Base-by-base conservation (phyloP, 2,329 filamentous ascomycete genomes). In the Monosporascus sp. region DNA sequence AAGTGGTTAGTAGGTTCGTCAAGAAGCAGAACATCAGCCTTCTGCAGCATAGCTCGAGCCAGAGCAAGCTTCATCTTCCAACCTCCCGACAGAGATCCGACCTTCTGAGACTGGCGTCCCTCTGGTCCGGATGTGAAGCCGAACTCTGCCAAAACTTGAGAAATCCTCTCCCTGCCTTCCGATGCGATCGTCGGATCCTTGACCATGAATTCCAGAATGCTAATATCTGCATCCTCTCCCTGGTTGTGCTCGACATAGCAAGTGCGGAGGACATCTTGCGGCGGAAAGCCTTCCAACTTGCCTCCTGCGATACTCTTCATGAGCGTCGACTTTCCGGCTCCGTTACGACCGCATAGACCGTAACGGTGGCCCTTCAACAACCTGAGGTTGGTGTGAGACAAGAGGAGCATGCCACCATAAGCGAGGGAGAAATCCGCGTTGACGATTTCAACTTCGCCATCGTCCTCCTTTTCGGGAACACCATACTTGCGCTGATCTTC, bases 61-160 rank as follows among this genome's bases (percentile, higher is more conserved):
- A 99, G 75, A 60, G 94, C 94, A 56, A 99, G 78, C 84, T 99
- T 99, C 94, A 99, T 99, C 83, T 97, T 97, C 94, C 94, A 99
- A 69, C 94, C 94, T 74, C 94, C 94, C 44, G 94, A 97, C 37
- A 99, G 76, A 20, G 93, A 97, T 62, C 94, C 94, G 54, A 99
- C 94, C 64, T 88, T 89, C 69, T 97, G 85, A 6, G 86, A 81
- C 72, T 97, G 94, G 55, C 90, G 85, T 55, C 93, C 94, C 60
- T 94, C 89, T 0, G 91, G 90, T 3, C 93, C 93, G 56, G 89
- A 74, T 22, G 89, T 95, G 75, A 99, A 99, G 44, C 95, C 95
- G 65, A 99, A 94, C 70, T 97, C 92, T 48, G 85, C 81, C 57
- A 99, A 75, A 56, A 97, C 93, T 55, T 83, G 79, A 2, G 86